phyloP scores from a whole-genome alignment of 768 basidiomycete genomes.

The Sarcodon sp. region DNA sequence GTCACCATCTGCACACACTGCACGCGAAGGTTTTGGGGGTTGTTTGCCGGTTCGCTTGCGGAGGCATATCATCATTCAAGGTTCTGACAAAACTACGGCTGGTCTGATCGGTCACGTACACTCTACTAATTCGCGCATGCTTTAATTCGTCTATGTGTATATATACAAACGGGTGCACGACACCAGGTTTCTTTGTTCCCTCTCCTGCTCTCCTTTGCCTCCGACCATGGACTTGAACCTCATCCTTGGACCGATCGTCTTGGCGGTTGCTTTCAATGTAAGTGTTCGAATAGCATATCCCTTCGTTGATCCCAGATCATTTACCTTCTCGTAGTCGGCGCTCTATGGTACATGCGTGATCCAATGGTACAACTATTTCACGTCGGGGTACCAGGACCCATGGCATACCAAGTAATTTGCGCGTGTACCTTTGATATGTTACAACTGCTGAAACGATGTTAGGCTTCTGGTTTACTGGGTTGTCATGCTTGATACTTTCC shows the following conservation, averaged over 20 bases:
- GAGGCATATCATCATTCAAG: too few species aligned
- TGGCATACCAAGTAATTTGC: background rate
- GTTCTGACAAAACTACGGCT: too few species aligned
- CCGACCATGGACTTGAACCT: background rate
- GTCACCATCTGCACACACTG: too few species aligned
- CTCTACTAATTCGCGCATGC: too few species aligned
- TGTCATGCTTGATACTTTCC: conserved; percentile 7
- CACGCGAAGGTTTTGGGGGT: too few species aligned
- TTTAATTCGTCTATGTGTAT: too few species aligned
- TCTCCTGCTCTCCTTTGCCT: too few species aligned
- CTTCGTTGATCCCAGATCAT: background rate
- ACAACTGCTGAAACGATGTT: background rate
- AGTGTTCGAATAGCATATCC: background rate
- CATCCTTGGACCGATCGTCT: background rate
- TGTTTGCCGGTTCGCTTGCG: too few species aligned
- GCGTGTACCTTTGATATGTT: background rate
- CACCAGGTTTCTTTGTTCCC: too few species aligned
- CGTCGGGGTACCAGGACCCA: background rate
- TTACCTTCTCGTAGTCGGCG: background rate
- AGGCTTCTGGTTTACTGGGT: conserved; percentile 8
- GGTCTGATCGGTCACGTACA: too few species aligned
- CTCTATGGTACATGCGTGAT: background rate
- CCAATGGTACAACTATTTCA: background rate
- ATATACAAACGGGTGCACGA: too few species aligned
- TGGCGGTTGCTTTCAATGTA: background rate